Conservation (phyloP, 495 filamentous ascomycete species). For the Extremus antarcticus region DNA sequence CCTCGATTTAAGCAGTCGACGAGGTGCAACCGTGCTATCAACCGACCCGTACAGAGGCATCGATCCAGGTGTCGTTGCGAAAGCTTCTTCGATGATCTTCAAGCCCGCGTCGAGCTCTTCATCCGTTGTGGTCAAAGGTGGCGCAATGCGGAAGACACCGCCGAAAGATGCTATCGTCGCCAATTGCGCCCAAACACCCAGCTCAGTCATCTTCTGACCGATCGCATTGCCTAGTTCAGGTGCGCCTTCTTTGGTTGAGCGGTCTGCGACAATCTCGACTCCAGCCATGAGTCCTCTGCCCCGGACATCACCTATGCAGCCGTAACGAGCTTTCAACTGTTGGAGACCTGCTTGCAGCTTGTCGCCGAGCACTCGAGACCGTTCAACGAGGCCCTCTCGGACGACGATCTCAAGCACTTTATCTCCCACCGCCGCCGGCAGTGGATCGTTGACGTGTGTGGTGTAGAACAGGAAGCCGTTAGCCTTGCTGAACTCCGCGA, state of each 20-base stretch:
- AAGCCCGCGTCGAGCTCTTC: conserved; percentile 41
- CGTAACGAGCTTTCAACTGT: conserved; percentile 36
- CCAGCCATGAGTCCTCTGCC: conserved; percentile 44
- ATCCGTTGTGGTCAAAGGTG: conserved; percentile 43
- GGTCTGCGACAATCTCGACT: conserved; percentile 42
- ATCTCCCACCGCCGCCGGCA: conserved; percentile 43
- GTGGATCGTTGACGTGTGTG: conserved; percentile 44
- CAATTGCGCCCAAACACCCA: conserved; percentile 45
- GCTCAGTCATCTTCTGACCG: conserved; percentile 32
- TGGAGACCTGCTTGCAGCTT: conserved; percentile 35
- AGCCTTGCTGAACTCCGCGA: conserved; percentile 33
- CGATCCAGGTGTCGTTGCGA: conserved; percentile 20
- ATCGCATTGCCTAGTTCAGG: conserved; percentile 35
- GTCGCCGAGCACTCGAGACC: conserved; percentile 32
- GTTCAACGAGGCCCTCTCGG: conserved; percentile 37
- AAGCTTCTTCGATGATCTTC: conserved; percentile 38
- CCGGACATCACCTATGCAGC: conserved; percentile 46
- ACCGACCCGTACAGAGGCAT: conserved; percentile 14
- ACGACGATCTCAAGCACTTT: conserved; percentile 47
- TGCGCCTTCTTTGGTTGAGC: conserved; percentile 34
- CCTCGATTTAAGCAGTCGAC: too few species aligned
- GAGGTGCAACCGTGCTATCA: too few species aligned
- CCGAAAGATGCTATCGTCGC: conserved; percentile 35
- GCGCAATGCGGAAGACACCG: conserved; percentile 46
- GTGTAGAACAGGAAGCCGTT: conserved; percentile 33